phyloP scores from a whole-genome alignment of 2,329 filamentous ascomycete species.

The Beauveria scarabaeidicola region DNA sequence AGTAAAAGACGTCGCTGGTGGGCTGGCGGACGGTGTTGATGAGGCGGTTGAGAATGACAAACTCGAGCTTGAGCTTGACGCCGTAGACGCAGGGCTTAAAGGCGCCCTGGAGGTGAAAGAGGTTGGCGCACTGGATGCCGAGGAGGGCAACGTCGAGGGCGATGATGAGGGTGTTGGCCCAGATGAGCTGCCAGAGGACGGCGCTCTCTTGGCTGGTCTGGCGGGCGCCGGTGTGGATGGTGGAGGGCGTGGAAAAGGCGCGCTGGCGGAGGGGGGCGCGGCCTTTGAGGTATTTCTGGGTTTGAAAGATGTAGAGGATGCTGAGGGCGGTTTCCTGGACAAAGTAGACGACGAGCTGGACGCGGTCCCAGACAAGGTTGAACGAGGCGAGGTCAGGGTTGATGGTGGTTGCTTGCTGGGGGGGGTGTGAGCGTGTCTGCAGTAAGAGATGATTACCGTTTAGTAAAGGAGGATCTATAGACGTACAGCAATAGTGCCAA shows the following conservation, averaged over 20 bases:
- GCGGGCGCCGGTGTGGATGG: constrained; percentile 30
- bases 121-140: constrained; percentile 27
- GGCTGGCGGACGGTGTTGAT: constrained; percentile 20
- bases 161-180: constrained; percentile 38
- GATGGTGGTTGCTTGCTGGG: constrained; percentile 21
- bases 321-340: constrained; percentile 44
- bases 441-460: background rate
- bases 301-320: constrained; percentile 35
- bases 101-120: constrained; percentile 28
- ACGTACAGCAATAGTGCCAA: constrained; percentile 42
- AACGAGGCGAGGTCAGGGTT: constrained; percentile 17
- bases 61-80: constrained; percentile 32
- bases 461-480: background rate
- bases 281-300: constrained; percentile 12
- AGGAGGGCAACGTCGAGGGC: constrained; percentile 35
- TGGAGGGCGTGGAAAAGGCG: constrained; percentile 34
- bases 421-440: constrained; percentile 3
- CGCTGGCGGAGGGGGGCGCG: constrained; percentile 11
- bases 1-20: constrained; percentile 4
- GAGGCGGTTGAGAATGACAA: constrained; percentile 31
- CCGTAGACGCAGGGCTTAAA: constrained; percentile 31
- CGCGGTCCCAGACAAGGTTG: constrained; percentile 37
- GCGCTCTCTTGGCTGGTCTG: constrained; percentile 16
- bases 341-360: constrained; percentile 46
- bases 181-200: constrained; percentile 31